phyloP scores from a whole-genome alignment of 352 stramenopile genomes.

The Saprolegnia diclina region DNA sequence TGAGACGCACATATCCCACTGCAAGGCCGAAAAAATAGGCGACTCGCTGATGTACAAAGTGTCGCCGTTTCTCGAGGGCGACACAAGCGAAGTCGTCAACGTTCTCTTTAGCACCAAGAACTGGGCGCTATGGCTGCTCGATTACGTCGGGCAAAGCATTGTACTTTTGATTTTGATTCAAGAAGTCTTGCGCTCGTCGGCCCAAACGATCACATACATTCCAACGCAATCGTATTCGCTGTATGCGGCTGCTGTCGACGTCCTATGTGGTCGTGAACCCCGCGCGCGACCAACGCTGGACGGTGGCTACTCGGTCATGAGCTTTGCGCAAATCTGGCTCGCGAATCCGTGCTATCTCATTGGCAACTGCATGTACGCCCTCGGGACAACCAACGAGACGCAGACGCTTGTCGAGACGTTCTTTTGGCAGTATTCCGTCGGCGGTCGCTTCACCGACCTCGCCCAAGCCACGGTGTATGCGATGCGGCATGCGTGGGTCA shows the following conservation, averaged over 20 bases:
- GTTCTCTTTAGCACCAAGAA: conserved; percentile 29
- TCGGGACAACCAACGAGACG: conserved; percentile 29
- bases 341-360: conserved; percentile 29
- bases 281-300: background rate
- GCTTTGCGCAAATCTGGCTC: conserved; percentile 28
- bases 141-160: conserved; percentile 25
- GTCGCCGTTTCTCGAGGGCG: conserved; percentile 10
- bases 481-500: conserved; percentile 29
- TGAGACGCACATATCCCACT: conserved; percentile 29
- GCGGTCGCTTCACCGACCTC: conserved; percentile 16
- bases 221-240: conserved; percentile 5
- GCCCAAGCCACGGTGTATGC: conserved; percentile 26
- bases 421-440: conserved; percentile 30
- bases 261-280: background rate
- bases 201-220: conserved; percentile 14
- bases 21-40: conserved; percentile 26
- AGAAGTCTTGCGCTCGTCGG: conserved; percentile 19
- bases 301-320: conserved; percentile 8
- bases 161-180: conserved; percentile 16
- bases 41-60: conserved; percentile 28
- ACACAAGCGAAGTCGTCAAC: conserved; percentile 27
- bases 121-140: conserved; percentile 21
- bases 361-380: conserved; percentile 24
- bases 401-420: conserved; percentile 29
- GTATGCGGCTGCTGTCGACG: background rate